Conservation (phyloP, 2,329 filamentous ascomycete species). For the Polytolypa hystricis region DNA sequence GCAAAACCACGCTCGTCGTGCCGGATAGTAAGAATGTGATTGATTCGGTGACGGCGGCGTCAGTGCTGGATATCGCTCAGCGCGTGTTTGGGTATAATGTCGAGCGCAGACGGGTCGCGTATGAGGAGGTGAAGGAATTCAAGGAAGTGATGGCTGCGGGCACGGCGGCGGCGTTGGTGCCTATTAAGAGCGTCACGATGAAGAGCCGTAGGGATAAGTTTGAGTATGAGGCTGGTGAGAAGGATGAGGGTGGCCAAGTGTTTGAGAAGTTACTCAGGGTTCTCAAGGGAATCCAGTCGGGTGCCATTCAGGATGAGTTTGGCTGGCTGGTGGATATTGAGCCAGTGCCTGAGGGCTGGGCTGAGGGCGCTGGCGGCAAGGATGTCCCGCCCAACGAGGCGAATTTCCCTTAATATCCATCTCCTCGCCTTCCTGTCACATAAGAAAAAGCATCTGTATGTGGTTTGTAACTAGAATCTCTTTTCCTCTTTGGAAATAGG, state of each 20-base stretch:
- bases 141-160: constrained; percentile 82
- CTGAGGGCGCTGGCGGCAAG: constrained; percentile 13
- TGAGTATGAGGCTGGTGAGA: constrained; percentile 36
- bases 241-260: constrained; percentile 47
- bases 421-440: too few relatives aligned
- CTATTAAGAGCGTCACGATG: constrained; percentile 81
- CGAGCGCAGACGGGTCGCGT: constrained; percentile 56
- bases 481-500: too few relatives aligned
- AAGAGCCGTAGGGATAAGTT: constrained; percentile 47
- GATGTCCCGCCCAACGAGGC: constrained; percentile 12
- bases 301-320: constrained; percentile 64
- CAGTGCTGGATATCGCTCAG: constrained; percentile 59
- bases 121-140: constrained; percentile 52
- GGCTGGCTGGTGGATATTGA: constrained; percentile 52
- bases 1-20: constrained; percentile 62
- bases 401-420: constrained; percentile 20
- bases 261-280: constrained; percentile 62
- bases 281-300: constrained; percentile 76
- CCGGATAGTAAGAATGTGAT: constrained; percentile 83
- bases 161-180: constrained; percentile 82
- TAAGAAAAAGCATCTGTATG: too few relatives aligned
- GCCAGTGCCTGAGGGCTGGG: constrained; percentile 22
- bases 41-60: constrained; percentile 73
- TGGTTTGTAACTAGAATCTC: too few relatives aligned
- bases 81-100: constrained; percentile 72